phyloP scores from a whole-genome alignment of 2,329 filamentous ascomycete species.

The Aspergillus spinulosporus region DNA sequence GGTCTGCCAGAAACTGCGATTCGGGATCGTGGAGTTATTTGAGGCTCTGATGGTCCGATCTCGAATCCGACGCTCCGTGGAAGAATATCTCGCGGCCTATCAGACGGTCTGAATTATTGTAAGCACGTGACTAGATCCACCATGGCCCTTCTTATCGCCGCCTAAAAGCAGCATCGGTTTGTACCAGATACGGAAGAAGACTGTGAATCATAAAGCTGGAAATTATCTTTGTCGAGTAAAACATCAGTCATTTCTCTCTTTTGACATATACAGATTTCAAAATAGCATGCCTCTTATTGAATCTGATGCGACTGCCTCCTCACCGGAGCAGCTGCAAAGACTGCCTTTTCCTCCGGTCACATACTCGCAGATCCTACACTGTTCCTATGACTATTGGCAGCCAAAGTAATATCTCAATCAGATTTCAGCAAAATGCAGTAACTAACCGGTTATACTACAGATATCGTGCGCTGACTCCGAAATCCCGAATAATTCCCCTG shows the following conservation, averaged over 20 bases:
- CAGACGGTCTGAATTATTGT: constrained; percentile 14
- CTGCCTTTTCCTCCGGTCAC: constrained; percentile 80
- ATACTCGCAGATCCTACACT: constrained; percentile 85
- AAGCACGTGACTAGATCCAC: constrained; percentile 9
- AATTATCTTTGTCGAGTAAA: background rate
- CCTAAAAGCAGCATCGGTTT: background rate
- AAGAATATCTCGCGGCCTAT: constrained; percentile 9
- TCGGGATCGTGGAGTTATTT: constrained; percentile 11
- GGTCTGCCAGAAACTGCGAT: background rate
- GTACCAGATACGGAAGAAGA: background rate
- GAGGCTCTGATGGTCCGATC: constrained; percentile 8
- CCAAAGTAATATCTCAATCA: constrained; percentile 55
- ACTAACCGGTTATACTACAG: constrained; percentile 39
- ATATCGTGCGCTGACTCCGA: constrained; percentile 78
- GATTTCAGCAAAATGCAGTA: constrained; percentile 12
- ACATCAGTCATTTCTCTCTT: background rate
- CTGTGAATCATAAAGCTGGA: constrained; percentile 1
- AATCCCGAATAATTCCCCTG: constrained; percentile 80
- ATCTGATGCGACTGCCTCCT: constrained; percentile 21
- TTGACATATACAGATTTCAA: background rate
- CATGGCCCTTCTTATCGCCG: background rate
- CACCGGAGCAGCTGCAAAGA: constrained; percentile 24
- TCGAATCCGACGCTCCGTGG: constrained; percentile 5
- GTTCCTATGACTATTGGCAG: constrained; percentile 92
- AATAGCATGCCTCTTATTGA: constrained; percentile 34